A percentile compares a stretch with the other conserved stretches of the same genome.
These are phyloP conservation scores for Anisodus tanguticus DNA, from an alignment of 257 asterid species.

Conservation along the genomic window DNA sequence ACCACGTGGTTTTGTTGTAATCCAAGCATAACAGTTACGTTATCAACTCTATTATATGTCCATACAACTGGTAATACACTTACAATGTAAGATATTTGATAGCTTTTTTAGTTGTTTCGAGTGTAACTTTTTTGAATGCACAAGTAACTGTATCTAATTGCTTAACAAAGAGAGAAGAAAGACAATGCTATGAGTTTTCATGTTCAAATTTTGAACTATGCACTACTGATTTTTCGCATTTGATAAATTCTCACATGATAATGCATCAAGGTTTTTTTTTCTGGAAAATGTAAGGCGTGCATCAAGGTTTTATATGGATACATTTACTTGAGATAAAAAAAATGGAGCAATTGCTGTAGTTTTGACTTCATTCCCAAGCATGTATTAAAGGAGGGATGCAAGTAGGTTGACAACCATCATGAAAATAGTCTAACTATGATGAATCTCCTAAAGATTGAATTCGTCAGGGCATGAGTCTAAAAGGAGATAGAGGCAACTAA, in stretches of 20 bases:
- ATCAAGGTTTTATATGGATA: background rate
- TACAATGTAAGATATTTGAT: background rate
- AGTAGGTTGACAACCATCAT: background rate
- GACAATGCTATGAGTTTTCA: background rate
- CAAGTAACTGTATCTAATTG: background rate
- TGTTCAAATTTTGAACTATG: background rate
- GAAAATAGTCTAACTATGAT: background rate
- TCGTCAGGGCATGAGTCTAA: background rate
- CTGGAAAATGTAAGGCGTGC: too few relatives aligned
- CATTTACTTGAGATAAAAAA: background rate
- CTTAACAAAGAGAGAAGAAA: background rate
- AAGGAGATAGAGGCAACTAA: slow-evolving; percentile 12
- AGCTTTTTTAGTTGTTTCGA: background rate
- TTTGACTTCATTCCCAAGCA: slow-evolving; percentile 12
- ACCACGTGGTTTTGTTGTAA: background rate
- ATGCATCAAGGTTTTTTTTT: background rate
- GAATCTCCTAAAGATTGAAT: slow-evolving; percentile 19
- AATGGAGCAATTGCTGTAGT: background rate
- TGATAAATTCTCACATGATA: background rate
- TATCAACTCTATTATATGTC: background rate
- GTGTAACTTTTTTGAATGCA: background rate
- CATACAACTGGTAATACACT: background rate
- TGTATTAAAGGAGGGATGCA: background rate
- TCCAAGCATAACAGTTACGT: background rate
- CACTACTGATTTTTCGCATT: background rate